phyloP scores from a whole-genome alignment of 2,329 filamentous ascomycete genomes.

The Aspergillus hortae region DNA sequence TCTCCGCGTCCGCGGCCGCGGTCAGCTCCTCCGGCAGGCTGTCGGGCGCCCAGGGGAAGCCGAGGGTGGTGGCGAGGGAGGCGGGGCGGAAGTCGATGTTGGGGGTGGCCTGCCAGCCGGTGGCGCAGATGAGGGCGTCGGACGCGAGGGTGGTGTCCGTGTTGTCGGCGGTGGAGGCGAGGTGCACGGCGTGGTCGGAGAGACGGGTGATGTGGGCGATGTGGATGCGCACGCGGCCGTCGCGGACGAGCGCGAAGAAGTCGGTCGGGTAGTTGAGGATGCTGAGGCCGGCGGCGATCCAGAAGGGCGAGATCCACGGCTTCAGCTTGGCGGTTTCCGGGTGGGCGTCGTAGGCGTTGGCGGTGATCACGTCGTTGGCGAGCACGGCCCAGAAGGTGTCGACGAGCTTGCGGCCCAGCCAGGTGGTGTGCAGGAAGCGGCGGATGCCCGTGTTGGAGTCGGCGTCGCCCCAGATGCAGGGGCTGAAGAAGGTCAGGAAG shows the following conservation, averaged over 20 bases:
- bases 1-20: constrained; percentile 47
- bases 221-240: constrained; percentile 54
- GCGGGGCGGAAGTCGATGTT: constrained; percentile 48
- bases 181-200: constrained; percentile 43
- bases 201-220: constrained; percentile 54
- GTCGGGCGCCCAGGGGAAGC: constrained; percentile 41
- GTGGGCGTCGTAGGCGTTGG: constrained; percentile 46
- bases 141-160: constrained; percentile 48
- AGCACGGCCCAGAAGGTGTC: constrained; percentile 54
- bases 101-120: constrained; percentile 54
- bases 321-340: constrained; percentile 45
- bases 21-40: constrained; percentile 36
- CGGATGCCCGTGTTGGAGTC: constrained; percentile 53
- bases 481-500: constrained; percentile 69
- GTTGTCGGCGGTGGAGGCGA: constrained; percentile 46
- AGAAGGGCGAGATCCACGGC: constrained; percentile 47
- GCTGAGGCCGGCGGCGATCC: constrained; percentile 54
- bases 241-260: constrained; percentile 55
- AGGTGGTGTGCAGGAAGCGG: constrained; percentile 50
- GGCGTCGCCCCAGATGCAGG: constrained; percentile 66
- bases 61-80: constrained; percentile 43
- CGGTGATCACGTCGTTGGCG: constrained; percentile 45
- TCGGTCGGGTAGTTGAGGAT: constrained; percentile 60
- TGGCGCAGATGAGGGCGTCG: constrained; percentile 54
- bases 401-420: constrained; percentile 48